Evolutionary conservation across 2,329 filamentous ascomycete species (phyloP).

Genomic region (Lachnellula suecica): DNA sequence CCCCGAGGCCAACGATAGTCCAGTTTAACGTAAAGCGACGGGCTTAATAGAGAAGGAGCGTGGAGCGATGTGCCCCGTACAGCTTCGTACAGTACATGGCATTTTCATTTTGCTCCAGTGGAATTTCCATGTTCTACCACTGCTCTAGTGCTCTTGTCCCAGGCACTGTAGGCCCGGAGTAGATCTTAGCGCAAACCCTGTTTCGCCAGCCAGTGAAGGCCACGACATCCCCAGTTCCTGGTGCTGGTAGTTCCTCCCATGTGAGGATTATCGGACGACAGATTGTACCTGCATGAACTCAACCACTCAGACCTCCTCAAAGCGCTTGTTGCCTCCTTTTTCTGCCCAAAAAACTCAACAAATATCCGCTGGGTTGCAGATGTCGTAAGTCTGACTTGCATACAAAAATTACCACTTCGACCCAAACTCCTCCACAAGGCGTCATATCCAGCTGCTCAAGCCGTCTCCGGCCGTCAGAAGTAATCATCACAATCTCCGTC

Average conservation of each 20-base stretch:
- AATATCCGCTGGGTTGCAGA: conserved; percentile 3
- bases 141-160: too few species aligned
- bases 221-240: not conserved
- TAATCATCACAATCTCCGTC: conserved; percentile 7
- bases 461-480: conserved; percentile 1
- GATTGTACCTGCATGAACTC: conserved; percentile 8
- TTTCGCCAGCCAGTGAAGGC: not conserved
- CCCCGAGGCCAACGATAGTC: not conserved
- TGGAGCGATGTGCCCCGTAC: too few species aligned
- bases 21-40: not conserved
- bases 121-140: not conserved
- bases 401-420: not conserved
- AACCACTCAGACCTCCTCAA: not conserved
- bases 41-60: not conserved
- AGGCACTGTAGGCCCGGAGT: not conserved
- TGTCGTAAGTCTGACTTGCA: too few species aligned
- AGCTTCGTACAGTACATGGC: not conserved
- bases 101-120: too few species aligned
- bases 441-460: not conserved
- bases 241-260: not conserved
- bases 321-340: not conserved
- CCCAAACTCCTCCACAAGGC: not conserved
- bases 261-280: not conserved
- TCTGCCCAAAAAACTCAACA: not conserved
- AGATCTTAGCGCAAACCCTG: not conserved